A percentile compares a stretch with the other conserved stretches of the same genome.
These are phyloP conservation scores for Lipomyces oligophaga DNA, from an alignment of 805 yeast species.

Conservation along the genomic window DNA sequence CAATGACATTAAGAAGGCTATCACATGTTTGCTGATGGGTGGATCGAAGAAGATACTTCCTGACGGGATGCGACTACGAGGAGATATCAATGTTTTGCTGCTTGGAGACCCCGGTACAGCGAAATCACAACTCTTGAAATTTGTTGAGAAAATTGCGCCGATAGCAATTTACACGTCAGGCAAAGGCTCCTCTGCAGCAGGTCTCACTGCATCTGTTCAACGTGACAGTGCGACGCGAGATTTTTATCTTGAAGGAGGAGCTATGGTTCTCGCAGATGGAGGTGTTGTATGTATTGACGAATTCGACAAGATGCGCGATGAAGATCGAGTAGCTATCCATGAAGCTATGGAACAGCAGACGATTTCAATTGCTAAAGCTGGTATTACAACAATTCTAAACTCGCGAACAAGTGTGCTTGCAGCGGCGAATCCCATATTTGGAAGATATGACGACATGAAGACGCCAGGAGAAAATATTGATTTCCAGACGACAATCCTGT, in stretches of 20 bases:
- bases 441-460: slow-evolving; percentile 92
- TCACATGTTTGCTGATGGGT: slow-evolving; percentile 87
- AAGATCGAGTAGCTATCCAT: slow-evolving; percentile 97
- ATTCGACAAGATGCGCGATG: slow-evolving; percentile 98
- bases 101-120: slow-evolving; percentile 99
- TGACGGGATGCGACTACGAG: slow-evolving; percentile 94
- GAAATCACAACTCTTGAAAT: slow-evolving; percentile 90
- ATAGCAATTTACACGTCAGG: slow-evolving; percentile 96
- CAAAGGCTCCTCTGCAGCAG: slow-evolving; percentile 99
- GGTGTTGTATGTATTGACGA: slow-evolving; percentile 99
- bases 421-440: slow-evolving; percentile 96
- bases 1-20: slow-evolving; percentile 86
- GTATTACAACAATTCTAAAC: slow-evolving; percentile 93
- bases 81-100: slow-evolving; percentile 89
- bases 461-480: slow-evolving; percentile 98
- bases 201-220: slow-evolving; percentile 97
- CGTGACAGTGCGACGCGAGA: slow-evolving; percentile 84
- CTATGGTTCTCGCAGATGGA: slow-evolving; percentile 99
- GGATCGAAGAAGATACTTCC: slow-evolving; percentile 91
- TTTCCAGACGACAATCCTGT: slow-evolving; percentile 92
- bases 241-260: slow-evolving; percentile 97
- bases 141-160: slow-evolving; percentile 92
- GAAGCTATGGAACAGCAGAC: slow-evolving; percentile 99
- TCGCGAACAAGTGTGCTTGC: slow-evolving; percentile 96
- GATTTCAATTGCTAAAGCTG: slow-evolving; percentile 97